Conservation (phyloP, 2,329 filamentous ascomycete species). For the Diaporthe ilicicola region DNA sequence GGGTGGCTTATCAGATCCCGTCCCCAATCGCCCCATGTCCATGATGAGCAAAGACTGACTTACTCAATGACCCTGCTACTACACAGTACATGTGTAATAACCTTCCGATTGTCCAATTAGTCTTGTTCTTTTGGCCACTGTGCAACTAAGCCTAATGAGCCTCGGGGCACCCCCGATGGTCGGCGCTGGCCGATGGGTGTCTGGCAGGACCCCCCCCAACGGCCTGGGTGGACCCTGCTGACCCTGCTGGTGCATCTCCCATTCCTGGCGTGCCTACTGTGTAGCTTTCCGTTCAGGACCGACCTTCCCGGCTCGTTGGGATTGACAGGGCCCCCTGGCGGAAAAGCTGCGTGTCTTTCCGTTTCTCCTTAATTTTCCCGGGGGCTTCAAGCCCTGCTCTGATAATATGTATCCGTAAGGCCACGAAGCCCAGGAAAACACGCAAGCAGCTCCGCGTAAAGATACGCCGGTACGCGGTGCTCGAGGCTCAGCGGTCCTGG, state of each 20-base stretch:
- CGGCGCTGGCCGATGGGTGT: conserved; percentile 15
- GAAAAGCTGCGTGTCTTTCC: neutral
- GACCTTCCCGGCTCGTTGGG: conserved; percentile 3
- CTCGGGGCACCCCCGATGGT: neutral
- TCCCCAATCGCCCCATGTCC: neutral
- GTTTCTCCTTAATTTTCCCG: conserved; percentile 20
- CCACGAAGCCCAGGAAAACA: conserved; percentile 14
- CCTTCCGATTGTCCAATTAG: conserved; percentile 3
- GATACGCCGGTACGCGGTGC: neutral
- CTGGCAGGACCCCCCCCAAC: neutral
- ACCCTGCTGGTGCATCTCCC: neutral
- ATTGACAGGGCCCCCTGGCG: neutral
- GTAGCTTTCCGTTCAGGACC: neutral
- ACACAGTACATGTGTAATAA: conserved; percentile 10
- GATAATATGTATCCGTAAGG: conserved; percentile 11
- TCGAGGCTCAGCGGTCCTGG: neutral
- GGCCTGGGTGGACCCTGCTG: neutral
- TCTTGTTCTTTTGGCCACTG: neutral
- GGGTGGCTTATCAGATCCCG: conserved; percentile 23
- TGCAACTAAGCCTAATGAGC: neutral
- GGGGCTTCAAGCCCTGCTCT: neutral
- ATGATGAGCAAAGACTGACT: conserved; percentile 23
- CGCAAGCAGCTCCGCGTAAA: conserved; percentile 1
- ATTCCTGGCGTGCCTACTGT: neutral
- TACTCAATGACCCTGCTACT: neutral